Evolutionary conservation across 1,139 yeast genomes (phyloP).

Genomic region (Groenewaldozyma sp.): DNA sequence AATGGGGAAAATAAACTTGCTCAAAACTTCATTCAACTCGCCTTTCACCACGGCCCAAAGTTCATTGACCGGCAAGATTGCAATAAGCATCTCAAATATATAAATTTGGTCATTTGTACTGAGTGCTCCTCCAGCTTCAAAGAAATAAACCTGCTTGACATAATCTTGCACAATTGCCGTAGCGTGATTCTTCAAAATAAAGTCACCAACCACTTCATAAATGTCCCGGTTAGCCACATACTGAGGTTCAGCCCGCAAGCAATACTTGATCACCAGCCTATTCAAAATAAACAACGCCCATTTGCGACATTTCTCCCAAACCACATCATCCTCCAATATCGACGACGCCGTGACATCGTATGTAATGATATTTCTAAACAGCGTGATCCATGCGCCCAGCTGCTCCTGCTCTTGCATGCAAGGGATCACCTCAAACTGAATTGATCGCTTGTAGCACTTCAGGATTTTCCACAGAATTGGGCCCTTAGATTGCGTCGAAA

Average conservation of each 20-base stretch:
- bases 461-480: constrained; percentile 1
- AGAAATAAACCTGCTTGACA: not conserved
- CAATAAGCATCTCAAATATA: not conserved
- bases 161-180: not conserved
- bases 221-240: not conserved
- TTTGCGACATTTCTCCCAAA: not conserved
- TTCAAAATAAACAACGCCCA: not conserved
- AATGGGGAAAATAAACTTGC: not conserved
- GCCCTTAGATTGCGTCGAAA: not conserved
- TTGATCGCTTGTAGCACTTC: constrained; percentile 1
- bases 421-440: not conserved
- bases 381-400: not conserved
- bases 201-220: not conserved
- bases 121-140: not conserved
- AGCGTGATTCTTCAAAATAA: not conserved
- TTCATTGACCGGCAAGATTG: not conserved
- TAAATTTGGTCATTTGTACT: not conserved
- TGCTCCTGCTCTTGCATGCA: not conserved
- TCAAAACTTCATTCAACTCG: not conserved
- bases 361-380: not conserved
- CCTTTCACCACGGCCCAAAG: not conserved
- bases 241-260: not conserved
- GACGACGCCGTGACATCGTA: not conserved
- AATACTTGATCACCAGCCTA: not conserved
- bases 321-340: not conserved